Evolutionary conservation across 1,139 yeast genomes (phyloP).

Genomic region (Candida sanyaensis): DNA sequence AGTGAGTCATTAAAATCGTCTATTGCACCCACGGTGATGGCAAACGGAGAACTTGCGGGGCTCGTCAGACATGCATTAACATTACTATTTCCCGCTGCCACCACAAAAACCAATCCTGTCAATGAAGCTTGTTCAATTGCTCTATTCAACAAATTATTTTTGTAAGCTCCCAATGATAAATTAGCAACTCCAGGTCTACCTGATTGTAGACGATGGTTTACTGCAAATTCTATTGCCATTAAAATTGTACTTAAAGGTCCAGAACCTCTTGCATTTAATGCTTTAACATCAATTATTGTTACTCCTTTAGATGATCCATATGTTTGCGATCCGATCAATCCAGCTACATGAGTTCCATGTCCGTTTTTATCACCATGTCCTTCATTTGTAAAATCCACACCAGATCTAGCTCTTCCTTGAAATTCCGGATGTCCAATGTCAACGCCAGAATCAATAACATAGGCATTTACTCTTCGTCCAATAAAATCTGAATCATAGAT

Average conservation of each 20-base stretch:
- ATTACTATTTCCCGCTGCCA: conserved; percentile 85
- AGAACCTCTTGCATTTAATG: conserved; percentile 58
- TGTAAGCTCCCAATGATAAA: conserved; percentile 73
- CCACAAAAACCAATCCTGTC: conserved; percentile 74
- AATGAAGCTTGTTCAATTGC: conserved; percentile 72
- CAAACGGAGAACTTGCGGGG: conserved; percentile 72
- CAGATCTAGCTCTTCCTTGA: conserved; percentile 58
- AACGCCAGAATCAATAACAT: conserved; percentile 81
- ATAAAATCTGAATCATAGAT: conserved; percentile 24
- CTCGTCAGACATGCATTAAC: conserved; percentile 75
- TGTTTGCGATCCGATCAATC: conserved; percentile 71
- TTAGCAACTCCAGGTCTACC: conserved; percentile 65
- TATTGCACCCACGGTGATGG: conserved; percentile 84
- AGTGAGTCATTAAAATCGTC: conserved; percentile 69
- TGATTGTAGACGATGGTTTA: conserved; percentile 51
- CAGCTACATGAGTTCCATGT: conserved; percentile 90
- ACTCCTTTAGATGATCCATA: conserved; percentile 80
- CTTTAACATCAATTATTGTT: conserved; percentile 69
- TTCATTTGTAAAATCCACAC: conserved; percentile 61
- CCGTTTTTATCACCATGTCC: conserved; percentile 68
- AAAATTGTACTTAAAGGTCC: conserved; percentile 71
- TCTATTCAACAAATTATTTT: conserved; percentile 62
- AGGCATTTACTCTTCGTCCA: conserved; percentile 58
- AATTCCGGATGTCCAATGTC: conserved; percentile 61
- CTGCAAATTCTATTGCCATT: conserved; percentile 70